A percentile compares a stretch with the other conserved stretches of the same genome.
Conservation (phyloP, 2,329 filamentous ascomycete species). For the Fusarium sp. region DNA sequence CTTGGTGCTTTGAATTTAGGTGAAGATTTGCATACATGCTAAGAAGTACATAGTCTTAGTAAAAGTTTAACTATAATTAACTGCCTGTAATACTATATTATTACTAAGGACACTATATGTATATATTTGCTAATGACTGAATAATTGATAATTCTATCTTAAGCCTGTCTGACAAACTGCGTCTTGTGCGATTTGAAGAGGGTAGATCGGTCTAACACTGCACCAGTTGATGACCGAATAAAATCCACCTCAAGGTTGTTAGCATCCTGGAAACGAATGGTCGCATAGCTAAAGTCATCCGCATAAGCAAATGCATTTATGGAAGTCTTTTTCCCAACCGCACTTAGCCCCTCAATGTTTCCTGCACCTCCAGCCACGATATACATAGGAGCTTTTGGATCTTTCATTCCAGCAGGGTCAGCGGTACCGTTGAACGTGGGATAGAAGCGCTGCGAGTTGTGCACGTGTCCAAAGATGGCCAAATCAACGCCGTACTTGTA, state of each 20-base stretch:
- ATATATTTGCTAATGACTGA: too few species aligned
- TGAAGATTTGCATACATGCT: too few species aligned
- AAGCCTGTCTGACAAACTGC: background rate
- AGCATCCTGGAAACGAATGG: slow-evolving; percentile 17
- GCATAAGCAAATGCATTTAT: slow-evolving; percentile 29
- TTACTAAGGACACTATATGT: too few species aligned
- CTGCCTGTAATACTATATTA: too few species aligned
- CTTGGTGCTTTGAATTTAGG: too few species aligned
- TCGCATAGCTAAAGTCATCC: slow-evolving; percentile 30
- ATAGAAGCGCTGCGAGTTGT: slow-evolving; percentile 26
- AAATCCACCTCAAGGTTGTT: slow-evolving; percentile 19
- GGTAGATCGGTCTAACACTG: slow-evolving; percentile 5
- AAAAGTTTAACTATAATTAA: too few species aligned
- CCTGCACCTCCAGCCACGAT: slow-evolving; percentile 27
- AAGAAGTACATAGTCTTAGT: too few species aligned
- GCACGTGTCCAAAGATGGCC: slow-evolving; percentile 21
- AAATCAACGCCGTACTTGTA: slow-evolving; percentile 29
- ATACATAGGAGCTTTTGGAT: slow-evolving; percentile 28
- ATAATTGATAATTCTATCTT: background rate
- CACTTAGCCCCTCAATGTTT: slow-evolving; percentile 23
- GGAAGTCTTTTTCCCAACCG: background rate
- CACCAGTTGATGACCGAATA: slow-evolving; percentile 9
- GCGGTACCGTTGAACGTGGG: slow-evolving; percentile 17
- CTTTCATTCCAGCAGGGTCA: slow-evolving; percentile 11
- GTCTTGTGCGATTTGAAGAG: slow-evolving; percentile 23